Conservation (phyloP, 176 grass and related monocot genomes). For the Otatea glauca region DNA sequence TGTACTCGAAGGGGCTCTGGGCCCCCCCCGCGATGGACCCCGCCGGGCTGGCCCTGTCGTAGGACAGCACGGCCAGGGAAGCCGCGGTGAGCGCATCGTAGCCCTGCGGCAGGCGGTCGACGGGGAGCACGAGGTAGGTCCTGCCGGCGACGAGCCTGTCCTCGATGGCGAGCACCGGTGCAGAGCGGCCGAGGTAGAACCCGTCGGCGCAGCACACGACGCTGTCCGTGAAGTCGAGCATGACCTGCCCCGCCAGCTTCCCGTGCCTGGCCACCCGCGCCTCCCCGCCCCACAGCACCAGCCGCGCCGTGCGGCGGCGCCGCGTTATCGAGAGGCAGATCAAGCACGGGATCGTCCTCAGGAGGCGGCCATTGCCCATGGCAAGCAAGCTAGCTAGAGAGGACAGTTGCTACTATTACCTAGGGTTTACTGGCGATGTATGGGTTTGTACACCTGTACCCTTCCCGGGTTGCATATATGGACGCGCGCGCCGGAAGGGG, state of each 20-base stretch:
- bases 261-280: constrained; percentile 20
- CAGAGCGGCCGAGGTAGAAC: constrained; percentile 67
- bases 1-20: constrained; percentile 70
- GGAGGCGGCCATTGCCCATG: constrained; percentile 17
- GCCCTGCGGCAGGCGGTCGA: constrained; percentile 67
- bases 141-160: constrained; percentile 54
- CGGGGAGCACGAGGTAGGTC: constrained; percentile 78
- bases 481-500: constrained; percentile 22
- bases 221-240: constrained; percentile 59
- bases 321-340: background rate
- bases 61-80: constrained; percentile 58
- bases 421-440: constrained; percentile 33
- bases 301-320: constrained; percentile 28
- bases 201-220: constrained; percentile 71
- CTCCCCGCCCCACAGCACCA: constrained; percentile 81
- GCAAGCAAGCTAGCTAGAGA: background rate
- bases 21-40: constrained; percentile 37
- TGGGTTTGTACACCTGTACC: constrained; percentile 11
- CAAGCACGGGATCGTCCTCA: constrained; percentile 12
- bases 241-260: constrained; percentile 62
- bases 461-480: constrained; percentile 4
- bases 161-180: constrained; percentile 72
- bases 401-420: background rate
- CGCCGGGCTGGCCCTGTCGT: constrained; percentile 14
- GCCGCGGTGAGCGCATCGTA: constrained; percentile 51